A percentile compares a stretch with the other conserved stretches of the same genome.
Conservation (phyloP, 257 asterid species). For the Penstemon eatonii region DNA sequence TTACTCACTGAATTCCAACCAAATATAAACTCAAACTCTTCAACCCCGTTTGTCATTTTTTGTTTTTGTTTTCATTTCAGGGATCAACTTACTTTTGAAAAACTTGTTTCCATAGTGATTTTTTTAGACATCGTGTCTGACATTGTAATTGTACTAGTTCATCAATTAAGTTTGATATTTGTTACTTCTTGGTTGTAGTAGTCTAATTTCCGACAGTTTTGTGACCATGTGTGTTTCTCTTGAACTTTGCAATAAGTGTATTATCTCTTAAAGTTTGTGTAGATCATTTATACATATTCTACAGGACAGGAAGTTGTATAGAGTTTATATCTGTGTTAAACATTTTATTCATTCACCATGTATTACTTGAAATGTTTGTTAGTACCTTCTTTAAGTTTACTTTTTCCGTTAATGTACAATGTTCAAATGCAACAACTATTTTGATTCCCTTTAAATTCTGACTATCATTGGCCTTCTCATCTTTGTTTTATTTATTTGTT, state of each 20-base stretch:
- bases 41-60: not conserved
- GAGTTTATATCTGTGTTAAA: not conserved
- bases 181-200: not conserved
- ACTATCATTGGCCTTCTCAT: constrained; percentile 14
- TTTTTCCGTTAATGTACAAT: constrained; percentile 1
- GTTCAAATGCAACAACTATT: constrained; percentile 3
- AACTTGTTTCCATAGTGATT: not conserved
- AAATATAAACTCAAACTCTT: too few species aligned
- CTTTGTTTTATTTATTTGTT: constrained; percentile 12
- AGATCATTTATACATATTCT: not conserved
- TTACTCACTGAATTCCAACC: too few species aligned
- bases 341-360: not conserved
- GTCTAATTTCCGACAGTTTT: not conserved
- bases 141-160: not conserved
- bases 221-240: constrained; percentile 8
- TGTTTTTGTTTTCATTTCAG: constrained; percentile 3
- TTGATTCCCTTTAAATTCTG: not conserved
- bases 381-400: not conserved
- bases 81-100: not conserved
- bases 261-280: not conserved
- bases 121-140: constrained; percentile 4
- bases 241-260: not conserved
- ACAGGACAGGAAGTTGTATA: not conserved
- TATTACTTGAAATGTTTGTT: not conserved
- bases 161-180: constrained; percentile 5